Conservation (phyloP, 176 grass and related monocot species). For the Cenchrus americanus region DNA sequence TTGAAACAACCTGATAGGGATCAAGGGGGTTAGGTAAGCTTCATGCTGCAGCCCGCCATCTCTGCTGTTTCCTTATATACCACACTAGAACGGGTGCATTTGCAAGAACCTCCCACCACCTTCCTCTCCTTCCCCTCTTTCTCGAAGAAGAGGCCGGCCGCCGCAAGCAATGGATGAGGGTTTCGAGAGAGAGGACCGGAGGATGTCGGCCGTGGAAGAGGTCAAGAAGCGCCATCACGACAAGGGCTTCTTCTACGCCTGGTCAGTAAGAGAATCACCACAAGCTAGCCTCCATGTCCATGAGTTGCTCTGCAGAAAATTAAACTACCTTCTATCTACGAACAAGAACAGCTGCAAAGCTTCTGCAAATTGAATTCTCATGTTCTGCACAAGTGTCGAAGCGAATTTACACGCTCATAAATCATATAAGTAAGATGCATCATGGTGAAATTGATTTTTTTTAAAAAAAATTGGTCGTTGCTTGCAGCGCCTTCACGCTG, state of each 20-base stretch:
- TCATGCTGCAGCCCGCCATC: slow-evolving; percentile 19
- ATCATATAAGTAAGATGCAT: not conserved
- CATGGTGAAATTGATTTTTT: not conserved
- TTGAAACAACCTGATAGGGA: slow-evolving; percentile 15
- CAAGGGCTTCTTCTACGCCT: slow-evolving; percentile 80
- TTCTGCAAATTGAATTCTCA: not conserved
- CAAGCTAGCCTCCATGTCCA: no score
- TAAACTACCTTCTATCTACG: not conserved
- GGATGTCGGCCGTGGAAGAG: slow-evolving; percentile 57
- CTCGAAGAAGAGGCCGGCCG: not conserved
- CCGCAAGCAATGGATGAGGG: not conserved
- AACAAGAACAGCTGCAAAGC: not conserved
- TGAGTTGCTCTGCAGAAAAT: not conserved
- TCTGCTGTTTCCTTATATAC: slow-evolving; percentile 20
- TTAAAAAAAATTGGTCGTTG: not conserved
- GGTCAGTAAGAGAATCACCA: slow-evolving; percentile 40
- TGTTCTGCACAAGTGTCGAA: not conserved
- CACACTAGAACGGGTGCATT: slow-evolving; percentile 1
- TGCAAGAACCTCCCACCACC: slow-evolving; percentile 1
- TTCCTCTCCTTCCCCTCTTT: not conserved
- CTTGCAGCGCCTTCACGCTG: slow-evolving; percentile 56
- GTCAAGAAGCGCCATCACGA: slow-evolving; percentile 69
- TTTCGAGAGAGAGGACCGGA: slow-evolving; percentile 32
- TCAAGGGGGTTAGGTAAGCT: slow-evolving; percentile 4
- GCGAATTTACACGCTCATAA: not conserved